Evolutionary conservation across 2,329 filamentous ascomycete species (phyloP).

Genomic region (Epichloe bromicola): DNA sequence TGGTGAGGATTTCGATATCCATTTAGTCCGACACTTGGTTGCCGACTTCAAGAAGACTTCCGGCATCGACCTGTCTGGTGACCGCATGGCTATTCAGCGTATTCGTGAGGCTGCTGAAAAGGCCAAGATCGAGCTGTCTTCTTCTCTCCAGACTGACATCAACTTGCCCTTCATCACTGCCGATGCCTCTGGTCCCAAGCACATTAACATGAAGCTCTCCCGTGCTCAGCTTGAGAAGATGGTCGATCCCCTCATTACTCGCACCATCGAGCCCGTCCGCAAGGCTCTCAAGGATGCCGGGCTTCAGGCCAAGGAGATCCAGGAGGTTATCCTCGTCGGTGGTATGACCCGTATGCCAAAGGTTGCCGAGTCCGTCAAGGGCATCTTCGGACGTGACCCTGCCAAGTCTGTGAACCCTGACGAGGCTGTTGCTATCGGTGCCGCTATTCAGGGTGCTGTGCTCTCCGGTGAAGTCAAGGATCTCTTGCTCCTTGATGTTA

Average conservation of each 20-base stretch:
- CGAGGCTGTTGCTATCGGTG: constrained; percentile 95
- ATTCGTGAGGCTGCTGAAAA: constrained; percentile 98
- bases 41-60: constrained; percentile 95
- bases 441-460: constrained; percentile 92
- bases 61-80: constrained; percentile 74
- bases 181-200: constrained; percentile 88
- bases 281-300: constrained; percentile 95
- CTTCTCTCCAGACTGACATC: constrained; percentile 89
- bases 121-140: constrained; percentile 98
- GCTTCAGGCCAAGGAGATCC: constrained; percentile 83
- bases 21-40: constrained; percentile 84
- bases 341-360: constrained; percentile 99
- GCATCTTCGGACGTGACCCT: constrained; percentile 89
- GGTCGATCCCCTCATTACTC: constrained; percentile 76
- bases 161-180: constrained; percentile 98
- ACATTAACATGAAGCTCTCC: constrained; percentile 93
- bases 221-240: constrained; percentile 87
- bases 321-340: constrained; percentile 95
- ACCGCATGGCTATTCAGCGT: constrained; percentile 98
- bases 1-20: constrained; percentile 96
- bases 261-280: constrained; percentile 82
- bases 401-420: constrained; percentile 98
- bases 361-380: constrained; percentile 91
- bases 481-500: constrained; percentile 88
- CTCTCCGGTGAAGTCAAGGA: constrained; percentile 95